Base-by-base conservation (phyloP, 2,329 filamentous ascomycete species). In the Tolypocladium capitatum region DNA sequence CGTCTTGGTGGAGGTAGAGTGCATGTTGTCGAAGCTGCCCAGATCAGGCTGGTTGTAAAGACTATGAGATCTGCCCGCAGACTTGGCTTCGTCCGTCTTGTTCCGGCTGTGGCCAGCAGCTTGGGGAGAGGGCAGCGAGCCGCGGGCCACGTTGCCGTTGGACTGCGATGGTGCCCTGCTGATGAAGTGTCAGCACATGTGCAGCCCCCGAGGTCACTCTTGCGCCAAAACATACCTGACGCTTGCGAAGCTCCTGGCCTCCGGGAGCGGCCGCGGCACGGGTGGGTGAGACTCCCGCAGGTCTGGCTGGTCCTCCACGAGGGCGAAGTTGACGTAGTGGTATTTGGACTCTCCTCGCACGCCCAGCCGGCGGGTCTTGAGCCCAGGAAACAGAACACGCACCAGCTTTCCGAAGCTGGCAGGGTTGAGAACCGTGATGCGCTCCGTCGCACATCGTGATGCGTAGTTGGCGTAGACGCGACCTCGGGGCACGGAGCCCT, bases 341-440 rank as follows among this genome's bases (percentile, higher is more conserved):
- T 98, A 98, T 63, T 98, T 98, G 14, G 92, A 98, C 68, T 97
- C 91, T 53, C 92, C 92, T 46, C 92, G 81, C 43, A 97, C 90
- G 52, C 92, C 92, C 13, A 98, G 74, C 53, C 92, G 80, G 50
- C 92, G 78, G 31, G 92, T 98, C 67, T 94, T 91, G 21, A 98
- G 83, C 38, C 90, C 91, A 0, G 92, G 91, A 58, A 97, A 98
- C 46, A 98, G 84, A 35, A 98, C 91, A 31, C 92, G 82, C 32
- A 98, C 92, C 40, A 98, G 78, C 66, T 98, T 98, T 48, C 92
- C 92, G 66, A 98, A 98, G 28, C 91, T 97, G 10, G 92, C 92
- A 38, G 92, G 92, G 60, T 98, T 98, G 49, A 98, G 69, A 10
- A 95, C 90, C 1, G 92, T 94, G 35, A 97, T 94, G 60, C 90